A percentile compares a stretch with the other conserved stretches of the same genome.
Conservation (phyloP, 2,329 filamentous ascomycete species). For the Bertia moriformis region DNA sequence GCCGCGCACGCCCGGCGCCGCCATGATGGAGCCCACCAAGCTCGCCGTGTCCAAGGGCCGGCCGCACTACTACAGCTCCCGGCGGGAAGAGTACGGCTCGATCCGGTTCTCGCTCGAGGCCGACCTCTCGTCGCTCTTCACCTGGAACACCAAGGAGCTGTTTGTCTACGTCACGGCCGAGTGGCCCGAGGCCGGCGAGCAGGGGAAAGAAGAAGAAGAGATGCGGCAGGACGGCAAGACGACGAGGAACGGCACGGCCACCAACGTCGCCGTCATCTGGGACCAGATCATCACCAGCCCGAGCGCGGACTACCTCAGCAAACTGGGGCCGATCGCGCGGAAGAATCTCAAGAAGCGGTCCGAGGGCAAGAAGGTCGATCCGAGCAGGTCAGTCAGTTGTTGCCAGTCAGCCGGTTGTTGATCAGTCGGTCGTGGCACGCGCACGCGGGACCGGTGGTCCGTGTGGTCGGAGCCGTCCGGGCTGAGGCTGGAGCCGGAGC, state of each 20-base stretch:
- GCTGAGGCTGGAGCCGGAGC: too few relatives aligned
- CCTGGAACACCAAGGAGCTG: slow-evolving; percentile 97
- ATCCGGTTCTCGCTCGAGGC: slow-evolving; percentile 87
- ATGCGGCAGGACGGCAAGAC: too few relatives aligned
- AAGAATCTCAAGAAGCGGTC: slow-evolving; percentile 47
- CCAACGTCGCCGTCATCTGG: slow-evolving; percentile 80
- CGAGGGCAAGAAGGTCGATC: slow-evolving; percentile 44
- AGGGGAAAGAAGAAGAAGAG: slow-evolving; percentile 6
- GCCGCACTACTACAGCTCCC: slow-evolving; percentile 87
- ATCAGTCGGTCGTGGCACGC: too few relatives aligned
- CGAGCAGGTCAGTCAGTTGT: slow-evolving; percentile 27
- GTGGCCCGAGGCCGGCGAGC: slow-evolving; percentile 36
- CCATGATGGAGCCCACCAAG: slow-evolving; percentile 43
- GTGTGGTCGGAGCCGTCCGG: slow-evolving; percentile 2
- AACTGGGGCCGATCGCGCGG: slow-evolving; percentile 41
- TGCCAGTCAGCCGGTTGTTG: neutral
- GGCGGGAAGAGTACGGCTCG: slow-evolving; percentile 90
- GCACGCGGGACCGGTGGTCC: too few relatives aligned
- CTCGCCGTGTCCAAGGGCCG: slow-evolving; percentile 64
- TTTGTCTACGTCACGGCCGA: slow-evolving; percentile 90
- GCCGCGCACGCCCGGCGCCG: slow-evolving; percentile 52
- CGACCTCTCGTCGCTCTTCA: slow-evolving; percentile 84
- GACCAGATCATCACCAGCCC: slow-evolving; percentile 78
- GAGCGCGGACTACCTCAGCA: slow-evolving; percentile 46
- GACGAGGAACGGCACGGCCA: slow-evolving; percentile 20